phyloP scores from a whole-genome alignment of 2,329 filamentous ascomycete species.

The Aspergillus sp. region DNA sequence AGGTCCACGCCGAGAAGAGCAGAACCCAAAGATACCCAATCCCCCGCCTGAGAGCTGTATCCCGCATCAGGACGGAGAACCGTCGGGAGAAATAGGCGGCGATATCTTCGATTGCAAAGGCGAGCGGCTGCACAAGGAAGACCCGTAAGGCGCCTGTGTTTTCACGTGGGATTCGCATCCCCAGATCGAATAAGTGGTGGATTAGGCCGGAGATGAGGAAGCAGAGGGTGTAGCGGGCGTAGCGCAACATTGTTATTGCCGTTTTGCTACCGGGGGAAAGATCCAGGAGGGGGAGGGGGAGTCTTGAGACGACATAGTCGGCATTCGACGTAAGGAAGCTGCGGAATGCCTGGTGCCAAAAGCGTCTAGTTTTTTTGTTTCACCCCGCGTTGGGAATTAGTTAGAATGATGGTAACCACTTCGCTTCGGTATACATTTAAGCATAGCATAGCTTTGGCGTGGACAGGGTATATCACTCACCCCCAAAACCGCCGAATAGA shows the following conservation, averaged over 20 bases:
- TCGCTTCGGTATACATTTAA: no score
- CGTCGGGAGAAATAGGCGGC: neutral
- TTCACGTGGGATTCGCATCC: neutral
- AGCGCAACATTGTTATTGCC: neutral
- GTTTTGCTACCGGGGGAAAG: no score
- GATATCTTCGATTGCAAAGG: neutral
- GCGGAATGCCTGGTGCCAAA: constrained; percentile 6
- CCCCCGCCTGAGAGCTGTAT: neutral
- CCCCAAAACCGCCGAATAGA: constrained; percentile 2
- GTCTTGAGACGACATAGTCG: neutral
- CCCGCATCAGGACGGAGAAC: neutral
- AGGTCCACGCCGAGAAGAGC: neutral
- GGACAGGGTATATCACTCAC: neutral
- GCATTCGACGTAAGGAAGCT: neutral
- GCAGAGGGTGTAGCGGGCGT: neutral
- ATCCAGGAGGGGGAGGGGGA: no score
- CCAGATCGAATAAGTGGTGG: neutral
- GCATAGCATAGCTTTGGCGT: no score
- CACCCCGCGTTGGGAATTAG: no score
- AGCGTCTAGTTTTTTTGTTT: neutral
- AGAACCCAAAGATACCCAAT: constrained; percentile 5
- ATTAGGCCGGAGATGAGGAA: neutral
- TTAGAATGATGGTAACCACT: neutral
- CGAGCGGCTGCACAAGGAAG: neutral
- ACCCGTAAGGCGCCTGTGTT: neutral